Evolutionary conservation across 495 filamentous ascomycete species (phyloP).

Genomic region (Hyaloscypha bicolor): DNA sequence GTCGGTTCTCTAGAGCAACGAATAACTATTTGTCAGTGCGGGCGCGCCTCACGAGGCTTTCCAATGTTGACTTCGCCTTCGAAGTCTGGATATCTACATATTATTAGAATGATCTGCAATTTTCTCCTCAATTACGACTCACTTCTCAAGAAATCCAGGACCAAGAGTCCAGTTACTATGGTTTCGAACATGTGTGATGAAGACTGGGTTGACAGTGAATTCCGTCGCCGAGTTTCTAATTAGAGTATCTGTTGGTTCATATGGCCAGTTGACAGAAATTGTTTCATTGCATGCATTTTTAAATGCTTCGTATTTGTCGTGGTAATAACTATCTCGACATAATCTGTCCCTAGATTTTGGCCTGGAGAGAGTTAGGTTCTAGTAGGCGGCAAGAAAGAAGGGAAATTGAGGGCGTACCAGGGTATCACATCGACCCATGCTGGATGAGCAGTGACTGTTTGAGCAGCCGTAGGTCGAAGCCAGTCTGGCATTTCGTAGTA

Average conservation of each 20-base stretch:
- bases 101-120: not conserved
- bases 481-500: not conserved
- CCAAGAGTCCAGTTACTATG: not conserved
- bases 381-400: not conserved
- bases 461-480: not conserved
- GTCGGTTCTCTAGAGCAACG: not conserved
- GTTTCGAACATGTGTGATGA: not conserved
- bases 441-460: conserved; percentile 5
- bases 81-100: conserved; percentile 3
- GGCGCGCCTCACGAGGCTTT: not conserved
- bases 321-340: conserved; percentile 1
- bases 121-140: not conserved
- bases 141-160: not conserved
- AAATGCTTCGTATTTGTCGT: conserved; percentile 3
- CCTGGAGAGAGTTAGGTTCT: not conserved
- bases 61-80: conserved; percentile 1
- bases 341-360: conserved; percentile 1
- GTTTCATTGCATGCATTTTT: not conserved
- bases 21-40: not conserved
- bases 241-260: not conserved
- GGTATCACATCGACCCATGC: conserved; percentile 7
- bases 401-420: not conserved
- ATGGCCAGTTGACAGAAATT: conserved; percentile 7
- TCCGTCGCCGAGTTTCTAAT: not conserved
- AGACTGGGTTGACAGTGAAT: not conserved